Base-by-base conservation (phyloP, 2,329 filamentous ascomycete genomes). In the Aspergillus sojae region DNA sequence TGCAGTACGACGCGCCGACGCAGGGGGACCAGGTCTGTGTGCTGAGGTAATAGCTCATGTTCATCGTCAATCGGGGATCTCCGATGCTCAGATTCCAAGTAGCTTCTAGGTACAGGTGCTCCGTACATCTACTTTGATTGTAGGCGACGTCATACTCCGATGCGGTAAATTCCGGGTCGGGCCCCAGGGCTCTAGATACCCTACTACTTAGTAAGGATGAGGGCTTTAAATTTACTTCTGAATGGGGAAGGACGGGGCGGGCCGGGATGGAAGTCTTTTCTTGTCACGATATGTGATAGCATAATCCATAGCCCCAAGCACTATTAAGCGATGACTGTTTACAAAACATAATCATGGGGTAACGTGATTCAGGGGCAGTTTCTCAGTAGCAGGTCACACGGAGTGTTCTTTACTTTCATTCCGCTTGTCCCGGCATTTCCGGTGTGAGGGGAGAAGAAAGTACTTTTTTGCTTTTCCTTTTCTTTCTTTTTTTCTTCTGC, bases 331-430 rank as follows among this genome's bases (percentile, higher is more conserved):
- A 19, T 28, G 46, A 19, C 23, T 30, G 14, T 10, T 16, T 30
- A 50, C 11, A 19, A 50, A 50, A 50, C 21, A 28, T 26, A 48
- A 48, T 26, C 21, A 26, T 23, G 45, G 10, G 52, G 52, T 26
- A 39, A 55, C 32, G 52, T 55, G 52, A 55, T 55, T 55, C 52
- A 55, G 52, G 52, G 52, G 19, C 52, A 12, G 9, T 34, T 50
- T 50, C 11, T 30, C 6, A 50, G 14, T 6, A 30, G 21, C 23
- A 36, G 52, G 52, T 55, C 32, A 55, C 52, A 55, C 39, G 52
- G 52, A 52, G 16, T 23, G 26, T 6, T 48, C 0, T 16, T 48
- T 26, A 3, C 50, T 30, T 55, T 21, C 21, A 55, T 55, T 36
- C 34, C 32, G n/a, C 10, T 26, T 36, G n/a, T 54, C 19, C 26